A percentile compares a stretch with the other conserved stretches of the same genome.
Conservation (phyloP, 805 yeast species). For the Metschnikowia arizonensis region DNA sequence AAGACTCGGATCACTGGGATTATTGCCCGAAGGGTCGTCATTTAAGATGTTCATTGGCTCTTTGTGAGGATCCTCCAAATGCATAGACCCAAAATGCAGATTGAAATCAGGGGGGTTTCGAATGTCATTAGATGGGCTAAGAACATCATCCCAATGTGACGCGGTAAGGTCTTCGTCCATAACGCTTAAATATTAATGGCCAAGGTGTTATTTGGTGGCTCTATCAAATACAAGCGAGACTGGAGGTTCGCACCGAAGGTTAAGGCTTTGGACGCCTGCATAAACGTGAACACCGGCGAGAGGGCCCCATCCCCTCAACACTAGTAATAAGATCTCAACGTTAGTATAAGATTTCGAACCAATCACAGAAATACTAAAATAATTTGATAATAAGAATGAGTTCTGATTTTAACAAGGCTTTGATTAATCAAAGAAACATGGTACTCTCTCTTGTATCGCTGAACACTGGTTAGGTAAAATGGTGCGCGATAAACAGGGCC, state of each 20-base stretch:
- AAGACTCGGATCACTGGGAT: slow-evolving; percentile 14
- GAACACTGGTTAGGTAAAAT: too few relatives aligned
- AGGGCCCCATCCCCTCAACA: too few relatives aligned
- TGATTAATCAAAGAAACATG: too few relatives aligned
- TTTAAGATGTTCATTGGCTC: slow-evolving; percentile 8
- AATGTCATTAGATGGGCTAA: slow-evolving; percentile 27
- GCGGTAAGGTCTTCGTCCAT: slow-evolving; percentile 52
- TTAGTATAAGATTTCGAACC: neutral
- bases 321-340: too few relatives aligned
- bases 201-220: neutral
- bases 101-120: slow-evolving; percentile 7
- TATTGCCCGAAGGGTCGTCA: slow-evolving; percentile 15
- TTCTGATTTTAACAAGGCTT: too few relatives aligned
- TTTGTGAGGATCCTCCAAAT: slow-evolving; percentile 13
- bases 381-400: too few relatives aligned
- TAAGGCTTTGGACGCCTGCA: slow-evolving; percentile 3
- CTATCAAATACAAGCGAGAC: neutral
- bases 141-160: slow-evolving; percentile 60
- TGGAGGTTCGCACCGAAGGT: neutral
- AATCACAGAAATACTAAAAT: too few relatives aligned
- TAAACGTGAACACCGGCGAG: neutral
- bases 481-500: too few relatives aligned
- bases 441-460: too few relatives aligned
- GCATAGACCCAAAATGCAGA: slow-evolving; percentile 15
- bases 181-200: neutral